Base-by-base conservation (phyloP, 371 early-diverging fungal species). In the Lichtheimia hyalospora region DNA sequence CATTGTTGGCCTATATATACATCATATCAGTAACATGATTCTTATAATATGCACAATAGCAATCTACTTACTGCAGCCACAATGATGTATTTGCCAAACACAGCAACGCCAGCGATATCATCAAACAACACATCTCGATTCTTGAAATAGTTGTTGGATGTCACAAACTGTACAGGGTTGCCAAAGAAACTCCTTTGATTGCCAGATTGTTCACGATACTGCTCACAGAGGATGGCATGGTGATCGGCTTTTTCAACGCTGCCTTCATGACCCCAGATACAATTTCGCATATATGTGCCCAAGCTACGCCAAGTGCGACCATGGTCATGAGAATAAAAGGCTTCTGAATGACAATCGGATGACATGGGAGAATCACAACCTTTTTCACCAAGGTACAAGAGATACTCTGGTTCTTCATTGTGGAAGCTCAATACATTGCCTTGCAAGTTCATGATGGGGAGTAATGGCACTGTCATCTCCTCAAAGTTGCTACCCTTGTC, bases 31-130 rank as follows among this genome's bases (percentile, higher is more conserved):
- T 48, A 25, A 6, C 12, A 10, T 20, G 4, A 21, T 52, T 43
- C 23, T 58, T 60, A 41, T 3, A 21, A 27, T 34, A 34, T 39
- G 8, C 16, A 28, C 43, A 21, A 64, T 21, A 53, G 8, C 3
- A 34, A 2, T 56, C 53, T 49, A 70, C 73, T 74, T 67, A 82
- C 69, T 49, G 75, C 85, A 12, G 96, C 92, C 5, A 91, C 89
- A 39, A 96, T 82, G 82, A 98, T 82, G 69, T 84, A 97, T 49
- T 90, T 85, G 16, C 91, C 89, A 63, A 89, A 86, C 5, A 91
- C 79, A 3, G 92, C 90, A 53, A 85, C 90, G 40, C 92, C 94
- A 3, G 86, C 82, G 27, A 90, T 84, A 57, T 79, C 75, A 1
- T 87, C 75, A 60, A 91, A 82, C 42, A 92, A 44, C 2, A 77